Evolutionary conservation across 2,329 filamentous ascomycete species (phyloP).

Genomic region (Fusarium devonianum): DNA sequence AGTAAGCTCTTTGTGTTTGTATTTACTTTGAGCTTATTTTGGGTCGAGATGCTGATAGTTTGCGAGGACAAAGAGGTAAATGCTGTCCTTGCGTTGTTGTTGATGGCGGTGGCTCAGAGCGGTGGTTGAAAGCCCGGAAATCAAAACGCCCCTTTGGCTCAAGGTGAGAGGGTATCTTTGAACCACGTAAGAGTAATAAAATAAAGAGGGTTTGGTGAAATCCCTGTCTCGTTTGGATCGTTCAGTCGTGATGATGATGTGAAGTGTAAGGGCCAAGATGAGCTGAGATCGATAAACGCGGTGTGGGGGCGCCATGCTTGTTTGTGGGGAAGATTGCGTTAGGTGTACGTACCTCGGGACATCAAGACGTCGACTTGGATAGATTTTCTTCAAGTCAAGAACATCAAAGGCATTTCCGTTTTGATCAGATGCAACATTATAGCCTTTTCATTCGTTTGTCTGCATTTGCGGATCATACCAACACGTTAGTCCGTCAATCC

Average conservation of each 20-base stretch:
- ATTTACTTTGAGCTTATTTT: no score
- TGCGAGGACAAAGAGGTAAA: neutral
- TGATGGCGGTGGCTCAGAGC: neutral
- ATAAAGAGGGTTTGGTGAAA: neutral
- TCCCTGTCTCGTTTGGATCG: neutral
- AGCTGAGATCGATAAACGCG: slow-evolving; percentile 18
- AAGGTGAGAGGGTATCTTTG: no score
- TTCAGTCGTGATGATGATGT: neutral
- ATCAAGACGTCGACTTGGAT: neutral
- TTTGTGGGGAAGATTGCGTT: neutral
- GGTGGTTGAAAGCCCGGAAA: neutral
- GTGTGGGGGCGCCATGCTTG: slow-evolving; percentile 5
- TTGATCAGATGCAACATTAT: slow-evolving; percentile 1
- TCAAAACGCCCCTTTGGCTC: no score
- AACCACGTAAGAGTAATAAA: neutral
- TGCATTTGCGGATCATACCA: slow-evolving; percentile 24
- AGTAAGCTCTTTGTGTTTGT: no score
- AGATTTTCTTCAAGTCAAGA: no score
- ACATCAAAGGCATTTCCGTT: no score
- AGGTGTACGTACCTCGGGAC: slow-evolving; percentile 6
- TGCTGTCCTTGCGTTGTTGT: neutral
- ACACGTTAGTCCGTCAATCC: slow-evolving; percentile 1
- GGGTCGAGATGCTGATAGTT: no score
- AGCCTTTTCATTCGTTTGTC: slow-evolving; percentile 25
- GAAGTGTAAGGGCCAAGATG: slow-evolving; percentile 2